Evolutionary conservation across 306 rosid species (phyloP).

Genomic region (Bauhinia variegata): DNA sequence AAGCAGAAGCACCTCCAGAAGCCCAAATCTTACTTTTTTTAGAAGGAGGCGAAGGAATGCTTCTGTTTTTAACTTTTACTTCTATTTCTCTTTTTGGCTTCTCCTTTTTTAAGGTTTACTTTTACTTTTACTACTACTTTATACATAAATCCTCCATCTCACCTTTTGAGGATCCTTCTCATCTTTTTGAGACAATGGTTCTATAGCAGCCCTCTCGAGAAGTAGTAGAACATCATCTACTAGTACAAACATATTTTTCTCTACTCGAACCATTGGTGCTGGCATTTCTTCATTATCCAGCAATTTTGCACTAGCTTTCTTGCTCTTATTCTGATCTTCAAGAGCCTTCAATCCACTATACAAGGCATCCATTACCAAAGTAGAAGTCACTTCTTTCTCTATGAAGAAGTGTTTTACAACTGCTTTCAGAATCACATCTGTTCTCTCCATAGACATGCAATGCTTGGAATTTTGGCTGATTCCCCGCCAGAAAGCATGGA

Average conservation of each 20-base stretch:
- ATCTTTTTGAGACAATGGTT: constrained; percentile 97
- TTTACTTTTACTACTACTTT: too few relatives aligned
- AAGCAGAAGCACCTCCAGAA: too few relatives aligned
- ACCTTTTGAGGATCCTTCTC: constrained; percentile 99
- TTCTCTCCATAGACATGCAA: constrained; percentile 91
- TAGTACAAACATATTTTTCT: constrained; percentile 85
- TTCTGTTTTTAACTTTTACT: too few relatives aligned
- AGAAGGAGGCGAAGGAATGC: too few relatives aligned
- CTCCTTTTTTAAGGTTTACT: too few relatives aligned
- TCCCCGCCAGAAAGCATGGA: constrained; percentile 87
- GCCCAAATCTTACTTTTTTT: too few relatives aligned
- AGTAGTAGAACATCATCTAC: constrained; percentile 85
- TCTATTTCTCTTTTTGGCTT: too few relatives aligned
- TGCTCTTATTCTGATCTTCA: constrained; percentile 77
- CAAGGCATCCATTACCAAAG: constrained; percentile 97
- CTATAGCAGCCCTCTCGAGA: constrained; percentile 95
- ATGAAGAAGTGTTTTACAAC: constrained; percentile 93
- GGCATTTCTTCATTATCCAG: constrained; percentile 82
- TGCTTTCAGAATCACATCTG: constrained; percentile 80
- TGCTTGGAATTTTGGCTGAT: constrained; percentile 86
- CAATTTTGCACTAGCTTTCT: constrained; percentile 62
- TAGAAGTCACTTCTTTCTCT: constrained; percentile 98
- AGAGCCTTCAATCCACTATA: constrained; percentile 97
- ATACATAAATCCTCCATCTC: constrained; percentile 33
- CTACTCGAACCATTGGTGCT: constrained; percentile 87